A percentile compares a stretch with the other conserved stretches of the same genome.
Conservation (phyloP, 208 protist species). For the Acanthamoeba lenticulata region DNA sequence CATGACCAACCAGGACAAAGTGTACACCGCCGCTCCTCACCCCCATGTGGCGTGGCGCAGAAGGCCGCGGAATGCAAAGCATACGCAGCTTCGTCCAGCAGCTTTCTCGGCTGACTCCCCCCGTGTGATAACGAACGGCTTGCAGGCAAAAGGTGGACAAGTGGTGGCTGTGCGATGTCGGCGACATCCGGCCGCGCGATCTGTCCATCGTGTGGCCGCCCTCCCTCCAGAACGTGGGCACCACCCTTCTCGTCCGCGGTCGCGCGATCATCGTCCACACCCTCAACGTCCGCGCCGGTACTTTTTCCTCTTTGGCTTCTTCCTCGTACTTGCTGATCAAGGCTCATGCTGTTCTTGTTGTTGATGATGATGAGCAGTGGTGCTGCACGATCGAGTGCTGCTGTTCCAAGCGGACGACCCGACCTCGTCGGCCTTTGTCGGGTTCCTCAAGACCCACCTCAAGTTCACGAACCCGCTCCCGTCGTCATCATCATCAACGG, state of each 20-base stretch:
- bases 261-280: neutral
- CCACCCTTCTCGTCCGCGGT: neutral
- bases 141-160: slow-evolving; percentile 7
- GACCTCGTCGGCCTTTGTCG: neutral
- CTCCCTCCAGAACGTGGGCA: slow-evolving; percentile 8
- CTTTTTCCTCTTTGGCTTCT: neutral
- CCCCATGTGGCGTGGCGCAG: too few species aligned
- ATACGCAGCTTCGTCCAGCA: neutral
- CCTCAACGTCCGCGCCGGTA: neutral
- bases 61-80: too few species aligned
- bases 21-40: neutral
- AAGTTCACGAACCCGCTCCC: slow-evolving; percentile 1
- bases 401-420: slow-evolving; percentile 10
- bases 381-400: neutral
- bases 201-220: slow-evolving; percentile 35
- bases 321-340: too few species aligned
- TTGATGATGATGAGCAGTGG: neutral
- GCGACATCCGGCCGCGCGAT: neutral
- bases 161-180: neutral
- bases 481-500: neutral
- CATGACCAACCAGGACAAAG: slow-evolving; percentile 6
- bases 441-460: slow-evolving; percentile 12
- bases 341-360: neutral
- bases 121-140: too few species aligned
- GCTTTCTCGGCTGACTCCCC: neutral